Evolutionary conservation across 768 basidiomycete genomes (phyloP).

Genomic region (Hygrophorus pudorinus): DNA sequence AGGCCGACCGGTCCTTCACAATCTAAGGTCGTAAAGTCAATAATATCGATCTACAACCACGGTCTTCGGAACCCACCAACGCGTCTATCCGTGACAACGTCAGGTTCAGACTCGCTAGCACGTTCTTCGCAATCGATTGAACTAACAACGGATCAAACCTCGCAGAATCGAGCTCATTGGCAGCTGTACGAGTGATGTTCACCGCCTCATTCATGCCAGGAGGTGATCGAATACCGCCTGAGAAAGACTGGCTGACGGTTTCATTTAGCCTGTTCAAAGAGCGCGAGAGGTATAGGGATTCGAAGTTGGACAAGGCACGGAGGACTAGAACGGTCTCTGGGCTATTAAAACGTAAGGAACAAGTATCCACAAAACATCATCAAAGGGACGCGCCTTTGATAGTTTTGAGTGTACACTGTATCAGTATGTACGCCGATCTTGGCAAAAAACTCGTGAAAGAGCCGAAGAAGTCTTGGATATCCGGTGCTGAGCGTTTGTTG

Average conservation of each 20-base stretch:
- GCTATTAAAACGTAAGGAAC: constrained; percentile 27
- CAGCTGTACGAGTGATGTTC: constrained; percentile 63
- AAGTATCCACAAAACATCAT: background rate
- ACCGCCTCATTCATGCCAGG: constrained; percentile 72
- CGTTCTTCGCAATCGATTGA: constrained; percentile 67
- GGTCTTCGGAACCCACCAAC: constrained; percentile 41
- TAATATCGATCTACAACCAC: background rate
- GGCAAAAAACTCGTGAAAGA: constrained; percentile 96
- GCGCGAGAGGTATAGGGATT: constrained; percentile 80
- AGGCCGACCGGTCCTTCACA: constrained; percentile 68
- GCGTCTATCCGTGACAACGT: constrained; percentile 54
- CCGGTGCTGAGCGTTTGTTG: constrained; percentile 82
- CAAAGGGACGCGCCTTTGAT: constrained; percentile 59
- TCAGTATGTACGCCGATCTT: constrained; percentile 95
- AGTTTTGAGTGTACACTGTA: constrained; percentile 73
- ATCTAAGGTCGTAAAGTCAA: constrained; percentile 32
- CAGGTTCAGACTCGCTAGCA: constrained; percentile 57
- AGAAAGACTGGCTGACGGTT: constrained; percentile 64
- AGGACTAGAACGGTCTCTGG: constrained; percentile 89
- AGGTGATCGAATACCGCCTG: constrained; percentile 56
- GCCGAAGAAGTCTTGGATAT: constrained; percentile 78
- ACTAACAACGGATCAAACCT: constrained; percentile 88
- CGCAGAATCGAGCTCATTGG: constrained; percentile 89
- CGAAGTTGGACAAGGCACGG: constrained; percentile 74
- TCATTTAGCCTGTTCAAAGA: constrained; percentile 82